phyloP scores from a whole-genome alignment of 192 early-diverging fungal genomes.

The Coemansia sp. region DNA sequence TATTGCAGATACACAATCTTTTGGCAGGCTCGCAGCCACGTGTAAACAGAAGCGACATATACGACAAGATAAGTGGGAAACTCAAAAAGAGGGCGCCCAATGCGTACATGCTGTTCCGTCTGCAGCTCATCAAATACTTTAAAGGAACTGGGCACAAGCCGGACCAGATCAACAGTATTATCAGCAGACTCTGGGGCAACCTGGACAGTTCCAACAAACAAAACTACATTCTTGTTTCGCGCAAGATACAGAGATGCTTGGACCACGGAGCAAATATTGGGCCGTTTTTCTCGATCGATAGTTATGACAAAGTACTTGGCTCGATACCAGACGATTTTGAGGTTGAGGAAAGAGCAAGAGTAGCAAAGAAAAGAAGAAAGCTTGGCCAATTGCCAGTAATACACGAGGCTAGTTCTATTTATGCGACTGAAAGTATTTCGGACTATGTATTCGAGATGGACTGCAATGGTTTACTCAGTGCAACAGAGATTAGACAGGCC shows the following conservation, averaged over 20 bases:
- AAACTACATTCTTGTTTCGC: slow-evolving; percentile 5
- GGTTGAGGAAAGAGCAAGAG: not conserved
- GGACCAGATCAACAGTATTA: slow-evolving; percentile 13
- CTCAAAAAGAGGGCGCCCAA: slow-evolving; percentile 22
- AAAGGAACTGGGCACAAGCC: slow-evolving; percentile 17
- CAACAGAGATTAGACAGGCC: not conserved
- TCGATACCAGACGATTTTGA: not conserved
- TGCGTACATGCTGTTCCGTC: slow-evolving; percentile 30
- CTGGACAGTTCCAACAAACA: not conserved
- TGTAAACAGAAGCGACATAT: slow-evolving; percentile 4
- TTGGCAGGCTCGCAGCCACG: not conserved
- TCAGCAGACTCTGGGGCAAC: slow-evolving; percentile 1
- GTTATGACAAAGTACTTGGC: not conserved
- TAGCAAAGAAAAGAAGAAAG: not conserved
- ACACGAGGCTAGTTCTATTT: not conserved
- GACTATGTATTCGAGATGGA: not conserved
- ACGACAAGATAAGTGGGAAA: slow-evolving; percentile 6
- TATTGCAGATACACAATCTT: not conserved
- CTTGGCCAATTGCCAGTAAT: not conserved
- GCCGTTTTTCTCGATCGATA: not conserved
- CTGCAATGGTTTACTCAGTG: not conserved
- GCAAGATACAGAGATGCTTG: slow-evolving; percentile 11
- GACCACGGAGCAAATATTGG: not conserved
- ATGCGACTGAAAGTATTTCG: not conserved
- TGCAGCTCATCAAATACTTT: slow-evolving; percentile 15